Percentiles rank a stretch among this genome's conserved stretches.
Conservation (phyloP, 495 filamentous ascomycete species). For the Neurospora sp. region DNA sequence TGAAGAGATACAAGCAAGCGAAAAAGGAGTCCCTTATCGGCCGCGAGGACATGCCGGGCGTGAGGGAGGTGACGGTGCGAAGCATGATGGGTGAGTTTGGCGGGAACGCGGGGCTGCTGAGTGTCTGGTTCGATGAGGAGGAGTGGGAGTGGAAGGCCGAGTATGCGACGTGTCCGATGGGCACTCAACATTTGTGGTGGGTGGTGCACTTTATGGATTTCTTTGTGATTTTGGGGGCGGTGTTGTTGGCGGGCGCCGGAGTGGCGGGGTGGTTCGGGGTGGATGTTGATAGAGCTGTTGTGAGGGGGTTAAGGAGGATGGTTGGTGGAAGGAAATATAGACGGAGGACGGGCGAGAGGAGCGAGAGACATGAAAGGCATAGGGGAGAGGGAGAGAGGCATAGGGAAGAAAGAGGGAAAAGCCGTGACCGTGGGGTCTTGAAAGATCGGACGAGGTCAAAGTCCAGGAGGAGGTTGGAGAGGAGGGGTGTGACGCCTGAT, state of each 20-base stretch:
- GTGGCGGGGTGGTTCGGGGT: conserved; percentile 11
- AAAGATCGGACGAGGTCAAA: background rate
- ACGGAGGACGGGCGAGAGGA: background rate
- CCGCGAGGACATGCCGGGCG: conserved; percentile 34
- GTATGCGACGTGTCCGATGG: conserved; percentile 64
- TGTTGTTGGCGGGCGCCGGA: conserved; percentile 19
- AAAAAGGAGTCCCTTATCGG: conserved; percentile 20
- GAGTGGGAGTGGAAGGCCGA: conserved; percentile 70
- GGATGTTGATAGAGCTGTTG: conserved; percentile 13
- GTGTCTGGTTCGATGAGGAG: conserved; percentile 73
- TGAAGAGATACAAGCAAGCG: conserved; percentile 31
- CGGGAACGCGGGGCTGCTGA: conserved; percentile 80
- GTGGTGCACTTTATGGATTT: conserved; percentile 65
- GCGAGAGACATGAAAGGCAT: background rate
- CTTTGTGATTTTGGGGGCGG: conserved; percentile 33
- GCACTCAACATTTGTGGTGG: conserved; percentile 94
- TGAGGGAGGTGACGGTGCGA: conserved; percentile 89
- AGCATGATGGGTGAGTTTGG: conserved; percentile 97
- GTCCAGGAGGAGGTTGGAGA: background rate
- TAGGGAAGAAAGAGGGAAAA: background rate
- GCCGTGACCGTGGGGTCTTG: background rate
- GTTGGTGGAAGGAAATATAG: background rate
- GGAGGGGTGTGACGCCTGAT: background rate
- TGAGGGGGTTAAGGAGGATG: background rate
- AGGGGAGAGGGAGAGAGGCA: background rate